These are phyloP conservation scores for Pisolithus sp. DNA, from an alignment of 768 basidiomycete genomes.

Conservation along the genomic window DNA sequence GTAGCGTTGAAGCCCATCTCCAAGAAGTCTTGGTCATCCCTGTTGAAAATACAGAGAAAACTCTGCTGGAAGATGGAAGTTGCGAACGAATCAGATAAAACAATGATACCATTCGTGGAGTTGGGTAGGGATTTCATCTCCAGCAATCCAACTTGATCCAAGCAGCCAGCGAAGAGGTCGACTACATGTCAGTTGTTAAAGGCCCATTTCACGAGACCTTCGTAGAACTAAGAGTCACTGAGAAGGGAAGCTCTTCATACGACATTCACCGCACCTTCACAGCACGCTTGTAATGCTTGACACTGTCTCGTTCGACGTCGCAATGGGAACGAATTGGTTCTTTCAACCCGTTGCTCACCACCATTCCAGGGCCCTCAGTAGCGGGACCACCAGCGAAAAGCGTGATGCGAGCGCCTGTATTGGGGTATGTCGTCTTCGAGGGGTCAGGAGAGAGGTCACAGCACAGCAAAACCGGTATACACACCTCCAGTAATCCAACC, in stretches of 20 bases:
- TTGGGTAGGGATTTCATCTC: conserved; percentile 87
- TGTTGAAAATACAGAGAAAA: conserved; percentile 87
- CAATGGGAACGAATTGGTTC: no score
- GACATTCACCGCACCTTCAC: conserved; percentile 62
- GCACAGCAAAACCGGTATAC: no score
- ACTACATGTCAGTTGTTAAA: conserved; percentile 93
- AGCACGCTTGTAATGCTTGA: conserved; percentile 70
- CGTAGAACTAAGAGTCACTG: conserved; percentile 69
- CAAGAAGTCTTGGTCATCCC: conserved; percentile 86
- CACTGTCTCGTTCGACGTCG: no score
- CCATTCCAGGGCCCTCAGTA: conserved; percentile 97
- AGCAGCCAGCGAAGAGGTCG: conserved; percentile 93
- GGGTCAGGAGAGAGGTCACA: no score
- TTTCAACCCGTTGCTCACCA: conserved; percentile 22
- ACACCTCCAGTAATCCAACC: no score
- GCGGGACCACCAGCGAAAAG: conserved; percentile 92
- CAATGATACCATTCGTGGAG: conserved; percentile 93
- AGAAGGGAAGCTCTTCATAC: not conserved
- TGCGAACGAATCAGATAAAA: conserved; percentile 92
- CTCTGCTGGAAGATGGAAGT: conserved; percentile 99
- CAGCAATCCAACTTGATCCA: conserved; percentile 94
- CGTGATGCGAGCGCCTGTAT: conserved; percentile 38
- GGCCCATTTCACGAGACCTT: conserved; percentile 87
- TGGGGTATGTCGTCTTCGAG: no score
- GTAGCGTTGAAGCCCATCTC: conserved; percentile 99